Conservation (phyloP, 2,329 filamentous ascomycete genomes). For the Lasiodiplodia gonubiensis region DNA sequence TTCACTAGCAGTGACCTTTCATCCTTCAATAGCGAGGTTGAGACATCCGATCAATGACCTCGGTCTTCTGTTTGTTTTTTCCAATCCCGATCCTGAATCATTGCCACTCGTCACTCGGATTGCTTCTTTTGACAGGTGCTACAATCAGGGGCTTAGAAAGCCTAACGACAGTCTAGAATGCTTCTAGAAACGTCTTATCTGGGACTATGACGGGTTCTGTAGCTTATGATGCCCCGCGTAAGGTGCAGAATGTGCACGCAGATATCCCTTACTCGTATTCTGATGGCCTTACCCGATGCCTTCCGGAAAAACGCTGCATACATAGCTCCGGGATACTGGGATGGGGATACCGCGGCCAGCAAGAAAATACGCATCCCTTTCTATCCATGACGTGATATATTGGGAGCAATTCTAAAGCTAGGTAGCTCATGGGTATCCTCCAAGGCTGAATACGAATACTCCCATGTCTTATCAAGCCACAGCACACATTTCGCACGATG, state of each 20-base stretch:
- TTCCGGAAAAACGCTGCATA: background rate
- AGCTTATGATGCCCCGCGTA: background rate
- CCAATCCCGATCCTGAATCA: background rate
- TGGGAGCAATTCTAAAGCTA: background rate
- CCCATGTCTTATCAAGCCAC: too few relatives aligned
- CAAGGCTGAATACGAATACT: background rate
- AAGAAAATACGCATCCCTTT: too few relatives aligned
- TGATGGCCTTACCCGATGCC: slow-evolving; percentile 1
- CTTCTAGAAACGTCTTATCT: slow-evolving; percentile 3
- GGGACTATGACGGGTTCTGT: background rate
- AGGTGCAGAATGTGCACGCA: background rate
- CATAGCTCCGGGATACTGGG: background rate
- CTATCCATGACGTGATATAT: background rate
- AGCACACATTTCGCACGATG: too few relatives aligned
- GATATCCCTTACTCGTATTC: background rate
- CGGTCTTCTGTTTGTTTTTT: background rate
- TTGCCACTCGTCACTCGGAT: background rate
- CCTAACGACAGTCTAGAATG: background rate
- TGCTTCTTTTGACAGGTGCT: background rate
- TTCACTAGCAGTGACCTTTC: background rate
- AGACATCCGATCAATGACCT: background rate
- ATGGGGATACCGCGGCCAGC: background rate
- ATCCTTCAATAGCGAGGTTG: background rate
- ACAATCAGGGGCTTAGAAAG: background rate
- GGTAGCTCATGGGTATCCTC: background rate